Conservation (phyloP, 768 basidiomycete species). For the Mycena olivaceomarginata region DNA sequence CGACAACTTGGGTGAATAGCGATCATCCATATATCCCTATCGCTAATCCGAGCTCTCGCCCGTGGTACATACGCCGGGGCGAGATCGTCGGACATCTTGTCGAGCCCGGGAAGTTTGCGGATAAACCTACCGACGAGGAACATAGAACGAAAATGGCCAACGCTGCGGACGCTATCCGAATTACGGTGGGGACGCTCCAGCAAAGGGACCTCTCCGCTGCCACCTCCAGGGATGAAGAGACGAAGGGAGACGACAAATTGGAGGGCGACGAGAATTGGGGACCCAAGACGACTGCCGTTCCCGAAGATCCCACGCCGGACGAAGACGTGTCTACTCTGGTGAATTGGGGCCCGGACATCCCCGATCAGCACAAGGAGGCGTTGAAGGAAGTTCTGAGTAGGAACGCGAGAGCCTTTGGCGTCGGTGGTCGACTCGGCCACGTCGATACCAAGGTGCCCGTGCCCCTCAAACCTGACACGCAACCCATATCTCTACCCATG, state of each 20-base stretch:
- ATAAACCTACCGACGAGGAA: too few relatives aligned
- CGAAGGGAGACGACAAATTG: neutral
- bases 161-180: neutral
- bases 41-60: slow-evolving; percentile 38
- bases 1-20: slow-evolving; percentile 30
- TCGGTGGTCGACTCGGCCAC: slow-evolving; percentile 48
- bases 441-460: slow-evolving; percentile 45
- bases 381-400: slow-evolving; percentile 28
- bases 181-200: neutral
- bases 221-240: too few relatives aligned
- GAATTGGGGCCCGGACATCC: neutral
- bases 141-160: fast-evolving
- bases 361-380: neutral
- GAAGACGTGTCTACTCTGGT: neutral
- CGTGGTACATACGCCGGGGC: neutral
- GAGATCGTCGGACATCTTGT: too few relatives aligned
- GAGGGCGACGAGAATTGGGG: neutral
- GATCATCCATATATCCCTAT: slow-evolving; percentile 34
- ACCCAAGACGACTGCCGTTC: neutral
- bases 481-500: too few relatives aligned
- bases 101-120: too few relatives aligned
- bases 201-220: too few relatives aligned
- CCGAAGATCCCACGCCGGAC: neutral
- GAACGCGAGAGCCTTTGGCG: slow-evolving; percentile 43
- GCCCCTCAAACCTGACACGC: neutral